Evolutionary conservation across 805 yeast genomes (phyloP).

Genomic region (Candida easanensis): DNA sequence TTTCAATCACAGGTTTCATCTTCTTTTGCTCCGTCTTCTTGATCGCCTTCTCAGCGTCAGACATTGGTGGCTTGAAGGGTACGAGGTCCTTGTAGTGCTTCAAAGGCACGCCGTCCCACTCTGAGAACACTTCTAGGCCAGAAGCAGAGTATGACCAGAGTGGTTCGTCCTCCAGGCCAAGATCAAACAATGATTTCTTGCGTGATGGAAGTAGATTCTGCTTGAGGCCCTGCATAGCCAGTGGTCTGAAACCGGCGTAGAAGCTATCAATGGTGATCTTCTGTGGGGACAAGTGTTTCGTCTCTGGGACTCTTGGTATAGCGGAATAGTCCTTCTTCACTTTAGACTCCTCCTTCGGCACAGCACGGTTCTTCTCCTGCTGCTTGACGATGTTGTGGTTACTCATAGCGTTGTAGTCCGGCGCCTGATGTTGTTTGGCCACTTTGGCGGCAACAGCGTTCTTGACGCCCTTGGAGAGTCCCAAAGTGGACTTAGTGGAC

Average conservation of each 20-base stretch:
- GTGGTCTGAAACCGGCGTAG: constrained; percentile 25
- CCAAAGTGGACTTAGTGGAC: constrained; percentile 10
- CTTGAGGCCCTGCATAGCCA: constrained; percentile 24
- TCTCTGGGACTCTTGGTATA: constrained; percentile 23
- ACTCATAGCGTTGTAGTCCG: constrained; percentile 26
- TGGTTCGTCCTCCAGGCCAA: constrained; percentile 19
- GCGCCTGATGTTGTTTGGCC: constrained; percentile 10
- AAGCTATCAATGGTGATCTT: constrained; percentile 20
- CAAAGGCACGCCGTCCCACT: constrained; percentile 27
- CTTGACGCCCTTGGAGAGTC: constrained; percentile 11
- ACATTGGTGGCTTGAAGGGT: constrained; percentile 34
- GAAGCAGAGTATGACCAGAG: constrained; percentile 36
- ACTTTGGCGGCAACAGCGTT: constrained; percentile 21
- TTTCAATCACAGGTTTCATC: neutral
- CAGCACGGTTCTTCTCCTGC: neutral
- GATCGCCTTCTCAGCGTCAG: constrained; percentile 5
- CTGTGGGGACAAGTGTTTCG: constrained; percentile 17
- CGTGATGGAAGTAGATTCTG: constrained; percentile 30
- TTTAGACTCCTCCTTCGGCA: neutral
- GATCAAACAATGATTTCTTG: constrained; percentile 27
- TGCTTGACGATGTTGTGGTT: constrained; percentile 21
- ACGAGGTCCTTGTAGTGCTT: constrained; percentile 21
- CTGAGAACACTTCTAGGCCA: constrained; percentile 33
- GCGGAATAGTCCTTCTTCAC: constrained; percentile 22
- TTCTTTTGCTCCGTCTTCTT: constrained; percentile 4